Evolutionary conservation across 805 yeast species (phyloP), one percentile per base, ranked within the genome.

Genomic region (Candida xyloterini): DNA sequence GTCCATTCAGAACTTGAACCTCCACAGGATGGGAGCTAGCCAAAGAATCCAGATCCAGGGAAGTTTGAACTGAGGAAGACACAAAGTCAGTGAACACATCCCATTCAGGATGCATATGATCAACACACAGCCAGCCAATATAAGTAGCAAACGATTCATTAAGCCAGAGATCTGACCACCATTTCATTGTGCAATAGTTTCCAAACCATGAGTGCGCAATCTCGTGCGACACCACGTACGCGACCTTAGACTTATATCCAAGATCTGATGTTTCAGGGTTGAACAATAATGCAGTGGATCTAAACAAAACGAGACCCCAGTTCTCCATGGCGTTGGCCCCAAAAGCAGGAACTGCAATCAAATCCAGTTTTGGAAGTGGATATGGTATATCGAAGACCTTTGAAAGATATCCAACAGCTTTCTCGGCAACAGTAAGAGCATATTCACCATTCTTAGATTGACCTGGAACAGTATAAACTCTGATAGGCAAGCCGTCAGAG

Each of bases 141-240:
- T 86, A 86, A 20, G 95, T 86, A 13, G 95, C 95, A 65, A 86
- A 86, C 10, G 95, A 93, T 65, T 86, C 95, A 57, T 86, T 86
- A 46, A 86, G 74, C 95, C 95, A 86, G 50, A 86, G 70, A 53
- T 84, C 93, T 53, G 86, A 87, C 95, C 95, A 86, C 93, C 95
- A 87, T 54, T 83, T 79, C 95, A 86, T 87, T 33, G 95, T 87
- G 45, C 85, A 91, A 52, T 83, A 73, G 62, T 87, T 82, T 40
- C 95, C 95, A 55, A 86, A 87, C 95, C 95, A 87, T 59, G 87
- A 93, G 63, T 86, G 95, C 9, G 95, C 95, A 42, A 86, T 68
- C 63, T 86, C 95, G 64, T 87, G 95, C 43, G 83, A 81, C 21
- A 86, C 84, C 24, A 86, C 95, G 55, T 84, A 84, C 5, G 88